Conservation (phyloP, 768 basidiomycete species). For the Suillus subluteus region DNA sequence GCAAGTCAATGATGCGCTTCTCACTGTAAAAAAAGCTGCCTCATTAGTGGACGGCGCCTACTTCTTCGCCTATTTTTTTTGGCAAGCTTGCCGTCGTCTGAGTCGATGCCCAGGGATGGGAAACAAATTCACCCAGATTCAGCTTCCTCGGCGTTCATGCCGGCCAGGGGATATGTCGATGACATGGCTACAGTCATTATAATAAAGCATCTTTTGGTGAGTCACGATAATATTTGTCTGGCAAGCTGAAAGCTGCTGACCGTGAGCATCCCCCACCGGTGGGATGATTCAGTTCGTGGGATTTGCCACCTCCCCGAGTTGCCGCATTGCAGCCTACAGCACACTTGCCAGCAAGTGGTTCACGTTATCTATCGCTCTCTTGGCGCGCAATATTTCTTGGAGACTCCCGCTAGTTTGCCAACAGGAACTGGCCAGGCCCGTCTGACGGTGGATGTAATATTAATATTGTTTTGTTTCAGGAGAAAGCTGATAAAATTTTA, state of each 20-base stretch:
- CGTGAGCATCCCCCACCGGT: background rate
- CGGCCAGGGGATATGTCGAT: background rate
- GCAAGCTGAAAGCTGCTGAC: background rate
- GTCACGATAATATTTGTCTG: background rate
- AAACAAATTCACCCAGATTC: constrained; percentile 2
- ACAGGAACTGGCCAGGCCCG: background rate
- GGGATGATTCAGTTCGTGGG: constrained; percentile 5
- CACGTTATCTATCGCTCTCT: constrained; percentile 1
- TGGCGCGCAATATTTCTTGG: background rate
- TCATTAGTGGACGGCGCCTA: background rate
- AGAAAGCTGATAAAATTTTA: background rate
- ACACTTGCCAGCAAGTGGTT: constrained; percentile 9
- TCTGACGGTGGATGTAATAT: background rate
- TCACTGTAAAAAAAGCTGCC: constrained; percentile 4
- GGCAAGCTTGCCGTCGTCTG: background rate
- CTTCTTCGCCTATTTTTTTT: background rate
- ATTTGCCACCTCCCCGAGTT: constrained; percentile 2
- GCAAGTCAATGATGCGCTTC: constrained; percentile 7
- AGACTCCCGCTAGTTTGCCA: background rate
- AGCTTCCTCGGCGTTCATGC: constrained; percentile 1
- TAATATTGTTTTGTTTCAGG: background rate
- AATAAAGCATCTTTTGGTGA: constrained; percentile 3
- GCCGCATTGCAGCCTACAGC: constrained; percentile 4
- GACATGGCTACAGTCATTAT: background rate
- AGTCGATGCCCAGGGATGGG: background rate